Evolutionary conservation across 352 stramenopile genomes (phyloP), one percentile per base, ranked within the genome.

Genomic region (Elongisporangium anandrum): DNA sequence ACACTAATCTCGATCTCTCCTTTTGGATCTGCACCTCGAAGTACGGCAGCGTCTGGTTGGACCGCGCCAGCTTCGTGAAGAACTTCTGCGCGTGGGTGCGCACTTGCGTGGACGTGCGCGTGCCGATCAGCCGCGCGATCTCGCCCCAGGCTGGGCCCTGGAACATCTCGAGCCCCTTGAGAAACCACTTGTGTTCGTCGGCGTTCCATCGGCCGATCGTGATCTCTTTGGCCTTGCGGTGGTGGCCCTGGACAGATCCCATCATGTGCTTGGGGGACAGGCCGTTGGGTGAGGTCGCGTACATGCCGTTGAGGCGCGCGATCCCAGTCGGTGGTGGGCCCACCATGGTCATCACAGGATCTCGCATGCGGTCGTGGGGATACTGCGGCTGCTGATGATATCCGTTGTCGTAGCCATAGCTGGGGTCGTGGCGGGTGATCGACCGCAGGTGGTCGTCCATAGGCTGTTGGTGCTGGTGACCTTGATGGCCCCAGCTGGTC

Each of bases 61-160:
- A 69, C n/a, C 79, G 73, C 39, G 81, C 83, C 48, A 96, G 67
- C 64, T 94, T 94, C 48, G 81, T 90, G 63, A 96, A 96, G 69
- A 93, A 95, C 70, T 95, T 95, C 60, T 95, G 87, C 19, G 87
- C 87, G 61, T 95, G 87, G 4, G 84, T 94, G 13, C 87, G 85
- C 57, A 93, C 85, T 59, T 95, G 87, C 12, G 87, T 91, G 23
- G 86, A 90, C 21, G 85, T 94, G 54, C 87, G 78, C 34, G 85
- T 87, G 61, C 83, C 85, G 57, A 96, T 92, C 64, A 91, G 73
- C 19, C 81, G 70, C 2, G 87, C 81, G 65, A 96, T 96, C 65
- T 94, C 84, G 52, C 83, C 81, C 87, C 87, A 96, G 54, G 80
- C 80, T 1, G 80, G 81, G 1, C 82, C 79, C 49, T 89, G 78